Evolutionary conservation across 2,329 filamentous ascomycete genomes (phyloP), one percentile per base, ranked within the genome.

Genomic region (Talaromyces sp.): DNA sequence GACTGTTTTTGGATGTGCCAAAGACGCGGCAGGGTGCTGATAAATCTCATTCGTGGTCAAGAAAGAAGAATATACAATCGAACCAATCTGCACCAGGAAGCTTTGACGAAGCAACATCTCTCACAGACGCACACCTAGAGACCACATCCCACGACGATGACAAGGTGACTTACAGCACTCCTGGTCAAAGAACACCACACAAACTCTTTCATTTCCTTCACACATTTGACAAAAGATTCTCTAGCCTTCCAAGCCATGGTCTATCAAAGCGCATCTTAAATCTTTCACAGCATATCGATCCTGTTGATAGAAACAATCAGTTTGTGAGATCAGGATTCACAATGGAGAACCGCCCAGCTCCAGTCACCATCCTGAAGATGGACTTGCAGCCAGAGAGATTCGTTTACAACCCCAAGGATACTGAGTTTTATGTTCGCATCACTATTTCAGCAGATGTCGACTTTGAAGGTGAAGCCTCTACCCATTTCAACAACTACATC

Each of bases 361-460:
- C 69, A 6, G 27, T 71, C n/a, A 58, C 67, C 13, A 64, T 63
- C 56, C 60, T 68, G 13, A 64, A 62, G 24, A 64, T 71, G 55
- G 63, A 61, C 41, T 35, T 61, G 55, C 60, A 51, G 56, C 62
- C 38, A 49, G 59, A 58, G 13, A 52, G 38, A 27, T 27, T 29
- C 2, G 38, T 54, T 14, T 27, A 13, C 17, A 27, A 49, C 17
- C 19, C 46, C 31, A 35, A 38, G n/a, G 49, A 54, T 21, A 69
- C 68, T 14, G 67, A 66, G 24, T 64, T 76, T 7, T 75, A 73
- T 69, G 66, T 72, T 6, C 72, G 73, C n/a, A 65, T 77, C 54
- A 69, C 73, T 55, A 62, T 78, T 38, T 68, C 66, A 21, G 74
- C 71, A 31, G 56, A 55, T 29, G 51, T 66, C 27, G 55, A 62